Percentiles rank a stretch among this genome's conserved stretches.
Conservation (phyloP, 2,329 filamentous ascomycete genomes). For the Seiridium cupressi region DNA sequence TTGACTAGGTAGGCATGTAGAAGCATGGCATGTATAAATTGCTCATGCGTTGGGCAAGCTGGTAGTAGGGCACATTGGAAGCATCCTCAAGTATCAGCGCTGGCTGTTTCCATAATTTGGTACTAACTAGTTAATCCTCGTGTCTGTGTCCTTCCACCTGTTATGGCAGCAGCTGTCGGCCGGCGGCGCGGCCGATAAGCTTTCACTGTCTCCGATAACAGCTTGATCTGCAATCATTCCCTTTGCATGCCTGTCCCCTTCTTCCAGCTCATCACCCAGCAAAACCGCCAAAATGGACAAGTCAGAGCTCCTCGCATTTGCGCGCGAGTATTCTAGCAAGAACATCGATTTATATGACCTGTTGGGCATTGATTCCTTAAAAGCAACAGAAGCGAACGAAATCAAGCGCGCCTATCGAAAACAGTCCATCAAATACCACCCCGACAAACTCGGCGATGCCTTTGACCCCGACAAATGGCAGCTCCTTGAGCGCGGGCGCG, state of each 20-base stretch:
- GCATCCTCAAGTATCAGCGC: too few species aligned
- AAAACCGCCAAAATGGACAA: conserved; percentile 26
- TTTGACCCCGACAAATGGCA: conserved; percentile 84
- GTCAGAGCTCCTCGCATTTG: conserved; percentile 48
- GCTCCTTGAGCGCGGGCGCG: conserved; percentile 79
- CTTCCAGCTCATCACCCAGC: neutral
- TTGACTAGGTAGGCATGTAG: too few species aligned
- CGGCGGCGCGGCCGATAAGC: too few species aligned
- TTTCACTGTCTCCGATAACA: too few species aligned
- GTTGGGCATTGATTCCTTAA: conserved; percentile 63
- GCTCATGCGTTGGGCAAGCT: too few species aligned
- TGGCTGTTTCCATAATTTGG: too few species aligned
- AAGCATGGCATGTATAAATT: too few species aligned
- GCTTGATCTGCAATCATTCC: too few species aligned
- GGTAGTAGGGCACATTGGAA: too few species aligned
- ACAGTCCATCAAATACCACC: conserved; percentile 86
- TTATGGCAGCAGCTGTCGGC: too few species aligned
- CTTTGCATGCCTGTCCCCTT: neutral
- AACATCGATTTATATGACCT: conserved; percentile 76
- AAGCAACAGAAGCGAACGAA: conserved; percentile 57
- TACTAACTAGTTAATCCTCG: too few species aligned
- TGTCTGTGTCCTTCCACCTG: too few species aligned
- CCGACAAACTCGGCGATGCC: conserved; percentile 66
- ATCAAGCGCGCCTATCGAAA: conserved; percentile 83
- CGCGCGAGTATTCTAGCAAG: conserved; percentile 59